A percentile compares a stretch with the other conserved stretches of the same genome.
These are phyloP conservation scores for Pseudocohnilembus persalinus DNA, from an alignment of 169 alveolate genomes.

Conservation along the genomic window DNA sequence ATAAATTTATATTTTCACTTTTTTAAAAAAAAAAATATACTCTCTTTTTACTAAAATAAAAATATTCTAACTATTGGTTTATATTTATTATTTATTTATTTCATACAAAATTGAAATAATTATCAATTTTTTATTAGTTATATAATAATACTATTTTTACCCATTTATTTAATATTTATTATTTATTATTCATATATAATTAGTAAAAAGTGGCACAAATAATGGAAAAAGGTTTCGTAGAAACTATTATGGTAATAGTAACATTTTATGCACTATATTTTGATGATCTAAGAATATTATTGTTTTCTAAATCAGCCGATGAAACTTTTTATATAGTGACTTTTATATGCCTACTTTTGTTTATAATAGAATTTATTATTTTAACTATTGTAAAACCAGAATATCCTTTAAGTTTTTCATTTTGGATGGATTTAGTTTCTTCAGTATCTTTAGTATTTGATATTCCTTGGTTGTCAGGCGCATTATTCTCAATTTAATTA, in stretches of 20 bases:
- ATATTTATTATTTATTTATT: too few relatives aligned
- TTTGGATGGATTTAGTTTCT: background rate
- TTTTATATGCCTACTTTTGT: background rate
- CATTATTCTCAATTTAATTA: background rate
- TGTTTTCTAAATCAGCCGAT: background rate
- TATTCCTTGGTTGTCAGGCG: conserved; percentile 2
- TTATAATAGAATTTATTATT: background rate
- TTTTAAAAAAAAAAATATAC: too few relatives aligned
- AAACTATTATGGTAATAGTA: background rate
- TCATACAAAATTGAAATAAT: too few relatives aligned
- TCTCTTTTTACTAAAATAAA: too few relatives aligned
- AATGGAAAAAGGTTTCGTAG: background rate
- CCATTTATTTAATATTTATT: too few relatives aligned
- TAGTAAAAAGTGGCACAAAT: background rate
- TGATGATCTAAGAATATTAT: background rate
- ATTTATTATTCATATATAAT: too few relatives aligned
- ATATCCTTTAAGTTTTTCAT: background rate
- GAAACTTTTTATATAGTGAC: background rate
- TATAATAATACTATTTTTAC: too few relatives aligned
- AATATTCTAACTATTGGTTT: too few relatives aligned
- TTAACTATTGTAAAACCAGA: background rate
- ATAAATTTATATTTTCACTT: too few relatives aligned
- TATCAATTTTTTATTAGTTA: too few relatives aligned
- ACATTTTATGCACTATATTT: background rate
- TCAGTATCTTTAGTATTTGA: background rate